These are phyloP conservation scores for Apiospora hydei DNA, from an alignment of 2,329 filamentous ascomycete genomes.

Conservation along the genomic window DNA sequence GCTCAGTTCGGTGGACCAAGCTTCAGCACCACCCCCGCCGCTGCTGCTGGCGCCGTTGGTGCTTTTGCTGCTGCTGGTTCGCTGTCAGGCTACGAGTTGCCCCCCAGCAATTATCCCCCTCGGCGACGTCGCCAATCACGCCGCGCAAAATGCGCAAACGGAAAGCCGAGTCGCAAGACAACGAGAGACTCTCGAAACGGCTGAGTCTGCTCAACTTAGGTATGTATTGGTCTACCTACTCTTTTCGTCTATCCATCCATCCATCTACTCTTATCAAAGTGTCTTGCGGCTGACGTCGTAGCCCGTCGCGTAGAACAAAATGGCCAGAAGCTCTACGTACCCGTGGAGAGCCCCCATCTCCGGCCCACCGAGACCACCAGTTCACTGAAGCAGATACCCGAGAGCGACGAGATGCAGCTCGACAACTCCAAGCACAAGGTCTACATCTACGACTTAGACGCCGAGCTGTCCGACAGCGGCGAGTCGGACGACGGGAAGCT, in stretches of 20 bases:
- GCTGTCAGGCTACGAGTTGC: slow-evolving; percentile 1
- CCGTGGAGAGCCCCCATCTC: slow-evolving; percentile 59
- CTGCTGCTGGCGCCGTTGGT: background rate
- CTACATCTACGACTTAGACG: slow-evolving; percentile 90
- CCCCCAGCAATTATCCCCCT: background rate
- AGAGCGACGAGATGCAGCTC: slow-evolving; percentile 69
- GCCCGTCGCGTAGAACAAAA: slow-evolving; percentile 58
- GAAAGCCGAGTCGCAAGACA: slow-evolving; percentile 66
- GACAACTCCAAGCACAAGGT: slow-evolving; percentile 88
- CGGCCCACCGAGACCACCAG: slow-evolving; percentile 33
- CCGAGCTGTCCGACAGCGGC: slow-evolving; percentile 74
- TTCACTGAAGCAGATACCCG: slow-evolving; percentile 31
- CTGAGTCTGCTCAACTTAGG: slow-evolving; percentile 84
- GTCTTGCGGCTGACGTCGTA: slow-evolving; percentile 20
- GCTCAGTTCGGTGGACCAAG: slow-evolving; percentile 27
- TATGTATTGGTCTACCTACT: slow-evolving; percentile 49
- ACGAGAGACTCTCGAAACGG: slow-evolving; percentile 82
- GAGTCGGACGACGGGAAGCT: slow-evolving; percentile 64
- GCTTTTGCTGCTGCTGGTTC: slow-evolving; percentile 6
- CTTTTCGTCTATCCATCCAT: background rate
- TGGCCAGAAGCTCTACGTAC: slow-evolving; percentile 70
- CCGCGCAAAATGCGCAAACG: slow-evolving; percentile 57
- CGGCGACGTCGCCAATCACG: slow-evolving; percentile 15
- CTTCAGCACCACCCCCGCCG: slow-evolving; percentile 21
- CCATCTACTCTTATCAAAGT: background rate